Base-by-base conservation (phyloP, 306 rosid species). In the Trifolium subterraneum region DNA sequence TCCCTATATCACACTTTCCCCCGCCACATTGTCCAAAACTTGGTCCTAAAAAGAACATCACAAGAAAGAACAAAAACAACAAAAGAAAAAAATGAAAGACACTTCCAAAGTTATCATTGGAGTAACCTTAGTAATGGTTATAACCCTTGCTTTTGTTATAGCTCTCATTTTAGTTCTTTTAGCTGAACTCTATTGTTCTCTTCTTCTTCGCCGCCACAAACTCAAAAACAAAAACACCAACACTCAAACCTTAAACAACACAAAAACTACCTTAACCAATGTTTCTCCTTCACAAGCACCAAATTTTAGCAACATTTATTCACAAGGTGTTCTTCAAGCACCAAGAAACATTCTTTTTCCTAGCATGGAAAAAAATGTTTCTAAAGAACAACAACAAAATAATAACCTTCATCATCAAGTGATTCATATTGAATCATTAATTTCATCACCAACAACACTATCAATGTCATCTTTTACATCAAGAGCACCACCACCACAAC, bases 101-200 rank as follows among this genome's bases (percentile, higher is more conserved):
- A 87, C 96, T 6, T 94, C 99, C 56, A 92, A 90, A 82, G 86
- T 88, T 72, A 90, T 92, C 19, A 82, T 94, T 94, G 97, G 88
- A 42, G 96, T 95, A 42, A 92, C 97, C 52, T 85, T 94, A 64
- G 91, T 86, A 22, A 88, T 90, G 95, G 90, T 92, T 71, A 88
- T 88, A 20, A 84, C 75, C 84, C 97, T 94, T 65, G 97, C 93
- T 64, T 62, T 92, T 58, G 95, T 94, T 18, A 79, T 94, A 6
- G 96, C 87, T 41, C 92, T 94, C 45, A 90, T 94, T 47, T 56
- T 94, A 1, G 96, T 92, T 7, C 89, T 94, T 31, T 86, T 94
- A 0, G 95, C 90, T 9, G 96, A 94, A 82, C 96, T 94, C 85
- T 94, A 92, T 81, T 94, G 99, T 38, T 92, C 99, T 70, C 96